Base-by-base conservation (phyloP, 495 filamentous ascomycete species). In the Glonium stellatum region DNA sequence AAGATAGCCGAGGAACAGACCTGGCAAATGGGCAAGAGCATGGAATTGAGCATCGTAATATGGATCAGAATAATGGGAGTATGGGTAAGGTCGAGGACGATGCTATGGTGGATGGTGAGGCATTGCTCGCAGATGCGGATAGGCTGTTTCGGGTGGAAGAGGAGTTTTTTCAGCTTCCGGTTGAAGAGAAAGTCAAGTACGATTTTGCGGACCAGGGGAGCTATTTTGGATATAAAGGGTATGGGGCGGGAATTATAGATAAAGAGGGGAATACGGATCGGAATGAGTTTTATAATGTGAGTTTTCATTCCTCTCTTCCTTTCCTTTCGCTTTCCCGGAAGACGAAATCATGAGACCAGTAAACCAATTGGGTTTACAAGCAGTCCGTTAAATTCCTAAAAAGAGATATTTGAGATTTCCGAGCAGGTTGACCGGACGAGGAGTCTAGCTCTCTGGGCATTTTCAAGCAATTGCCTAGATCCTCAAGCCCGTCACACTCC, bases 231-330 rank as follows among this genome's bases (percentile, higher is more conserved):
- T 87, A 86, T 60, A 86, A 85, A 66, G 73, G 74, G 3, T 76
- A 77, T 27, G 82, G 82, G 2, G 70, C 59, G 23, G 73, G 74
- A 1, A 63, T 77, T 12, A 72, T 83, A 15, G 82, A 86, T 66
- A 73, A 74, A 18, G 57, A 74, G 18, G 84, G 83, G 5, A 83
- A 76, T 5, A 67, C 70, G 31, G 82, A 84, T 55, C 72, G 77
- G 44, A 82, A 83, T 66, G 83, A 86, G 67, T 84, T 84, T 64
- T 85, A 85, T 63, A 85, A 86, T 70, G 78, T 86, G 39, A 27
- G 71, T 66, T 22, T n/a, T n/a, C n/a, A n/a, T n/a, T n/a, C n/a
- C n/a, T n/a, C n/a, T n/a, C n/a, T n/a, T n/a, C n/a, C n/a, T n/a
- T n/a, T n/a, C n/a, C n/a, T n/a, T n/a, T n/a, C n/a, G n/a, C n/a